Base-by-base conservation (phyloP, 192 early-diverging fungal species). In the Podila verticillata region DNA sequence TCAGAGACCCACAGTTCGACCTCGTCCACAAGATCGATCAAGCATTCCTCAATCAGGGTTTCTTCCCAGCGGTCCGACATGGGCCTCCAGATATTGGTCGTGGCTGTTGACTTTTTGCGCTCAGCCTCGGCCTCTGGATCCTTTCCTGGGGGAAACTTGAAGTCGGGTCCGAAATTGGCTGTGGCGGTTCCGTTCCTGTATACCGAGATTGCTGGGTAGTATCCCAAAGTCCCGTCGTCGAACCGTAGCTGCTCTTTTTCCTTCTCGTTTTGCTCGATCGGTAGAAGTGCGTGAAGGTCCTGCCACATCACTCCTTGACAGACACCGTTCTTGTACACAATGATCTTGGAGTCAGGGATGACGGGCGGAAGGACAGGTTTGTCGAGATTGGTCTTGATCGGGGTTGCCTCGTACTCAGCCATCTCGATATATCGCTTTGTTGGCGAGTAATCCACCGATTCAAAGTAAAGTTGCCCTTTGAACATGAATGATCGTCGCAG, bases 1-100 rank as follows among this genome's bases (percentile, higher is more conserved):
- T 79, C 68, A 2, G 74, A 83, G 24, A 73, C 83, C 85, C 86
- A 88, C 12, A 74, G 49, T 56, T 86, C 86, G 6, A 91, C 83
- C 59, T 92, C 90, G 69, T 92, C 90, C 22, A 92, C 70, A 31
- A 92, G 28, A 72, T 92, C 90, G 74, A 87, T 87, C 34, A 91
- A 39, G 61, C 86, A 78, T 54, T 89, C 89, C 54, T 92, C 90
- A 7, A 84, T 82, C 67, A 91, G 67, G 24, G 85, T 84, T 32
- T 92, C 90, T 31, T 81, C 80, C 63, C 85, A 87, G 26, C 89
- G 64, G 24, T 87, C 84, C 19, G 86, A 83, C 82, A 91, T 87
- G 5, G 90, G 89, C n/a, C 77, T 67, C 87, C 87, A 92, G 7
- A 66, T 54, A 35, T 75, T 66, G 6, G 60, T 17, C 24, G 69